phyloP scores from a whole-genome alignment of 2,329 filamentous ascomycete species.

The Calonectria pauciramosa region DNA sequence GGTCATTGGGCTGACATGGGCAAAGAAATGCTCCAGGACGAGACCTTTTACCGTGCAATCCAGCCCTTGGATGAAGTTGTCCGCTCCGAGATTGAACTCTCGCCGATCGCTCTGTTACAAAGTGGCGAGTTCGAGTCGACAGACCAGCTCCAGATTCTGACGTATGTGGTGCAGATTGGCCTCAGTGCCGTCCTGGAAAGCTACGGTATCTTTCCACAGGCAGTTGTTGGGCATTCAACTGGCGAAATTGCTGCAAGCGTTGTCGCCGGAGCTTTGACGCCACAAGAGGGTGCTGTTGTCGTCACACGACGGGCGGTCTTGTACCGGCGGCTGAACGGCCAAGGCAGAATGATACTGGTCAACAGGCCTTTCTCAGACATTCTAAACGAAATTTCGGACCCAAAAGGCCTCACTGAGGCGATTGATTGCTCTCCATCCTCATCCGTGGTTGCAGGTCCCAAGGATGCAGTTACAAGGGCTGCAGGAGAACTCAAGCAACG shows the following conservation, averaged over 20 bases:
- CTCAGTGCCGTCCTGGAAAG: background rate
- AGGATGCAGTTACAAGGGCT: background rate
- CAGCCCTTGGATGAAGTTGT: background rate
- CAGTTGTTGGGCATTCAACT: background rate
- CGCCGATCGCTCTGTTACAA: background rate
- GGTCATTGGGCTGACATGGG: background rate
- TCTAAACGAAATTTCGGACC: background rate
- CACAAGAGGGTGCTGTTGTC: background rate
- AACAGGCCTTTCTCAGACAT: background rate
- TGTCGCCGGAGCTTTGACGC: background rate
- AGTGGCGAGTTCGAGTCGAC: background rate
- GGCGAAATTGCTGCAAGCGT: background rate
- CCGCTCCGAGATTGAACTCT: background rate
- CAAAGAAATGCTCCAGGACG: background rate
- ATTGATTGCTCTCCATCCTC: background rate
- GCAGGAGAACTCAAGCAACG: background rate
- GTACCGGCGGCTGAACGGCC: background rate
- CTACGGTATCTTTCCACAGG: background rate
- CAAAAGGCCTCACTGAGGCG: background rate
- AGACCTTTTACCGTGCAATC: background rate
- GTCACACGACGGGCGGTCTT: background rate
- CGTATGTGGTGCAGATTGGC: background rate
- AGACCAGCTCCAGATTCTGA: conserved; percentile 1
- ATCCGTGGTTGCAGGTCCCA: background rate
- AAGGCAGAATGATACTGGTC: background rate